These are phyloP conservation scores for Colletotrichum noveboracense DNA, from an alignment of 2,329 filamentous ascomycete species.

Conservation along the genomic window DNA sequence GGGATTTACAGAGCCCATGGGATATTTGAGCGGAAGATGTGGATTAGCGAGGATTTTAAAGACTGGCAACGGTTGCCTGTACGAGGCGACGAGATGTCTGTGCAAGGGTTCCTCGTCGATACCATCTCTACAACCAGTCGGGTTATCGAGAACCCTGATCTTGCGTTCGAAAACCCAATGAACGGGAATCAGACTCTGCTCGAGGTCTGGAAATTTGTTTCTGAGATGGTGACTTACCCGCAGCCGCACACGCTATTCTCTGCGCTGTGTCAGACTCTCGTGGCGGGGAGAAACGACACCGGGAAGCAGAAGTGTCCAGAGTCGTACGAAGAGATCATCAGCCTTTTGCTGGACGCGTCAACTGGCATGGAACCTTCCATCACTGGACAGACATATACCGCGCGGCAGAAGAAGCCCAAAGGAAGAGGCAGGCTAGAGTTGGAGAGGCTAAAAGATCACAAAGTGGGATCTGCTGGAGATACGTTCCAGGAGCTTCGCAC, in stretches of 20 bases:
- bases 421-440: background rate
- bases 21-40: background rate
- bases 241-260: background rate
- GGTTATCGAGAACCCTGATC: background rate
- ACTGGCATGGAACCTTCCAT: background rate
- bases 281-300: background rate
- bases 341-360: background rate
- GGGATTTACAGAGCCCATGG: background rate
- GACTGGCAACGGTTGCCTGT: background rate
- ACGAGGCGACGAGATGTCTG: background rate
- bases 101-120: background rate
- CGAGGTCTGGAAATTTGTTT: background rate
- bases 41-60: background rate
- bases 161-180: constrained; percentile 34
- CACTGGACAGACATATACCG: background rate
- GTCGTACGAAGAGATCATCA: background rate
- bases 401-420: background rate
- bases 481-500: background rate
- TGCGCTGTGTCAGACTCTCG: background rate
- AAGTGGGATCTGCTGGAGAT: background rate
- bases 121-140: background rate
- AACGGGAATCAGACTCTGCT: background rate
- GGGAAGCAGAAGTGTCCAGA: background rate
- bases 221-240: background rate
- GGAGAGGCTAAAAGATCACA: background rate